phyloP scores from a whole-genome alignment of 495 filamentous ascomycete genomes.

The Jackrogersella multiformis region DNA sequence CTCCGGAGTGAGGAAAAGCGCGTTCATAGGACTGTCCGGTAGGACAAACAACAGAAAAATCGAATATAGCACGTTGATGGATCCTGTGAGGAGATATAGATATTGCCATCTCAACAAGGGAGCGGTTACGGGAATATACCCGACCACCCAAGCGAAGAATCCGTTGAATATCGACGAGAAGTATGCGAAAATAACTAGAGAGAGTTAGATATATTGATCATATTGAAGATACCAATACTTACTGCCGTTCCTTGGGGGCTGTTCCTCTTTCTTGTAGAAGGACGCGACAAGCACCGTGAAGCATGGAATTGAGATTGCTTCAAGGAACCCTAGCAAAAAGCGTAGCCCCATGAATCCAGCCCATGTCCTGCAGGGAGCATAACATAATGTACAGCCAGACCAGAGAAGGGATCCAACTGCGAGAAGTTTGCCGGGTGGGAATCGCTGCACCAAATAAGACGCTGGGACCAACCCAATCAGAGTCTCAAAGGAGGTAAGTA shows the following conservation, averaged over 20 bases:
- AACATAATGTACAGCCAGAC: conserved; percentile 38
- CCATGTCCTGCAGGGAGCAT: conserved; percentile 41
- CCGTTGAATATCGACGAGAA: conserved; percentile 53
- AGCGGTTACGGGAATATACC: conserved; percentile 48
- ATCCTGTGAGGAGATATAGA: conserved; percentile 43
- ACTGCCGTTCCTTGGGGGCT: conserved; percentile 55
- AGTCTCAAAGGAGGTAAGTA: conserved; percentile 14
- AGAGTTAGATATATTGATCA: conserved; percentile 21
- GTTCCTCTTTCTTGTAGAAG: conserved; percentile 40
- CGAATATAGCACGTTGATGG: conserved; percentile 40
- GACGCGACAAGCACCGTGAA: conserved; percentile 31
- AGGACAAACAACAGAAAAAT: conserved; percentile 40
- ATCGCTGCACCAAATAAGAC: conserved; percentile 52
- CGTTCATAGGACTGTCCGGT: conserved; percentile 42
- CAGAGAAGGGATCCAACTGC: conserved; percentile 30
- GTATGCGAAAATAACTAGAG: conserved; percentile 34
- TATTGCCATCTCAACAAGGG: conserved; percentile 38
- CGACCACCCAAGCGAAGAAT: conserved; percentile 58
- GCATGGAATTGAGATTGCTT: conserved; percentile 28
- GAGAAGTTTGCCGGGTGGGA: conserved; percentile 54
- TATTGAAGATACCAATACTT: conserved; percentile 38
- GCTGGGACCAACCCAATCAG: conserved; percentile 47
- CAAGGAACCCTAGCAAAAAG: conserved; percentile 35
- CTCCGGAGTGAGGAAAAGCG: conserved; percentile 40
- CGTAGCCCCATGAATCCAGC: conserved; percentile 45